Evolutionary conservation across 352 stramenopile species (phyloP).

Genomic region (Pythium coloratum): DNA sequence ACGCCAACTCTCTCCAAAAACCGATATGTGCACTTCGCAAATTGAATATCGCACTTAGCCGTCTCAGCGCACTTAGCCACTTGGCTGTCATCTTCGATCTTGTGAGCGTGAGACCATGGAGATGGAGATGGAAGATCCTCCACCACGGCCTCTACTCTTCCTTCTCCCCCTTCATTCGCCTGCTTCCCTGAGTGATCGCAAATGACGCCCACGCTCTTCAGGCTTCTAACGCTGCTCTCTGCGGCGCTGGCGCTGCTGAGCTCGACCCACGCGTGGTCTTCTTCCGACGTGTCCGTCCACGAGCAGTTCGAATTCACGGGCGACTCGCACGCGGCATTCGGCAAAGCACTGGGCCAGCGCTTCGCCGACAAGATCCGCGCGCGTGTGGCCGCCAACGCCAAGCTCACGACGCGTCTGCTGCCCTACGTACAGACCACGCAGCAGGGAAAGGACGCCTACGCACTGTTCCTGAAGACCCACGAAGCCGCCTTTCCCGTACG

Average conservation of each 20-base stretch:
- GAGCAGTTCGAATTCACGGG: constrained; percentile 55
- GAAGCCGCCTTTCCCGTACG: constrained; percentile 52
- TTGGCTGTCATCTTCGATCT: constrained; percentile 14
- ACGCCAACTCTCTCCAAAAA: neutral
- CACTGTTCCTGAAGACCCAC: constrained; percentile 49
- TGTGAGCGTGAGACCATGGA: constrained; percentile 19
- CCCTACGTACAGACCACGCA: constrained; percentile 46
- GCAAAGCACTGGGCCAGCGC: constrained; percentile 40
- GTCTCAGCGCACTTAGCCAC: constrained; percentile 18
- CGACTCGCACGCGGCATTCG: constrained; percentile 69
- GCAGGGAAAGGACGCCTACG: constrained; percentile 38
- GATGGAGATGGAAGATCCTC: constrained; percentile 8
- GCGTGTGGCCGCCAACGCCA: constrained; percentile 40
- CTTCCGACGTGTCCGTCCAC: constrained; percentile 27
- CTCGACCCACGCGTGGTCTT: constrained; percentile 12
- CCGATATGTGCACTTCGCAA: neutral
- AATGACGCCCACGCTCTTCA: neutral
- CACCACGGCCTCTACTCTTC: neutral
- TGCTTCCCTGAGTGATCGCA: neutral
- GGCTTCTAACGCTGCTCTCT: constrained; percentile 5
- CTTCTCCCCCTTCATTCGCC: neutral
- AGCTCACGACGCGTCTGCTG: constrained; percentile 61
- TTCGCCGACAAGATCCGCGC: constrained; percentile 54
- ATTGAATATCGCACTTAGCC: neutral
- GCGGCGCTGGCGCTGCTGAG: constrained; percentile 7